Base-by-base conservation (phyloP, 495 filamentous ascomycete species). In the Choiromyces venosus region DNA sequence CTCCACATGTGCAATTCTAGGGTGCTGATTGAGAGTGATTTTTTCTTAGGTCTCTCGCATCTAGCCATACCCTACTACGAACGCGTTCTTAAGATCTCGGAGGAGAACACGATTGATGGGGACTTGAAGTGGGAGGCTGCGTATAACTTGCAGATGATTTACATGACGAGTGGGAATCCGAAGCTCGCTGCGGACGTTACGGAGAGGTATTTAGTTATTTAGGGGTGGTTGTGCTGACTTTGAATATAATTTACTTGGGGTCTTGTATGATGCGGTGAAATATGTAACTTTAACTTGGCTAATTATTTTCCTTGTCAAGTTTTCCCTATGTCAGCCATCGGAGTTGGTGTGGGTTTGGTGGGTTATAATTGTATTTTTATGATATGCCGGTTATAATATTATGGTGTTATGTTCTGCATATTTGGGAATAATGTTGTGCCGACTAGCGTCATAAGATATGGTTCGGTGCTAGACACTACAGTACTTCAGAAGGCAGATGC, bases 11-110 rank as follows among this genome's bases (percentile, higher is more conserved):
- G 33, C 21, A 8, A 36, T 52, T n/a, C 65, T 46, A 2, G 68
- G 9, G 37, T 44, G 1, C 44, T 40, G 39, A 29, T 36, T 14
- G 7, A 29, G 52, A 33, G 8, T 33, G 25, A 10, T 18, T 33
- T 33, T n/a, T 68, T 35, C 29, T 38, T 52, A 79, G 78, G 94
- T 1, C 82, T 98, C 40, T 84, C 85, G 19, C 91, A 94, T 80
- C 81, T 97, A 19, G 94, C 95, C 3, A 83, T 92, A 21, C 87
- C 89, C 39, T 92, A 87, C 68, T 99, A 97, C 80, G 82, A 89
- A 73, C 84, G 85, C 67, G 86, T 88, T 42, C 82, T 86, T 40
- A 68, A 77, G 66, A 75, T 71, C 25, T 65, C 74, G 0, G 80
- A 81, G 52, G 78, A 82, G 68, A 73, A 73, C 35, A 67, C 66